phyloP scores from a whole-genome alignment of 495 filamentous ascomycete genomes.

The Neurospora sp. region DNA sequence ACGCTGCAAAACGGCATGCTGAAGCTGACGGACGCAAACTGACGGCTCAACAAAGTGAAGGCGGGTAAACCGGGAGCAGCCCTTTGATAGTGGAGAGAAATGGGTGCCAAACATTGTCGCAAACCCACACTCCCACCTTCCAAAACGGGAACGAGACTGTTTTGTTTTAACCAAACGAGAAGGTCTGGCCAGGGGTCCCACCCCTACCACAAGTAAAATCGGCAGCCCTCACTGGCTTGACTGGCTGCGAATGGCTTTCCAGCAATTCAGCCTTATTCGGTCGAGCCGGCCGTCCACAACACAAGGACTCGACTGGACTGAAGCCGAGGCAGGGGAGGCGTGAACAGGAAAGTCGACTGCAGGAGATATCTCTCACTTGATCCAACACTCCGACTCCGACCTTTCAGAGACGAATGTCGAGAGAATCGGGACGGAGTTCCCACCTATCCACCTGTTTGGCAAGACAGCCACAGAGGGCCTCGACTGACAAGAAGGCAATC shows the following conservation, averaged over 20 bases:
- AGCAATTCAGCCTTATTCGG: background rate
- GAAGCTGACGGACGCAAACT: background rate
- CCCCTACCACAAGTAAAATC: background rate
- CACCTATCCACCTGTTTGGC: background rate
- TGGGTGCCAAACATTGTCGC: background rate
- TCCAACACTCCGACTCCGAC: background rate
- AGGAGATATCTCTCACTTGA: background rate
- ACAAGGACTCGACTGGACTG: background rate
- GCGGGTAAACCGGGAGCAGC: background rate
- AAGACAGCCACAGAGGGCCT: background rate
- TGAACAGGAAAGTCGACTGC: background rate
- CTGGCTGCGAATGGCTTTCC: background rate
- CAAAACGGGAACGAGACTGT: background rate
- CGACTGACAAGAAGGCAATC: background rate
- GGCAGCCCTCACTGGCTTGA: background rate
- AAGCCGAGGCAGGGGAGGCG: background rate
- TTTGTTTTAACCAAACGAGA: background rate
- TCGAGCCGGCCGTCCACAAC: background rate
- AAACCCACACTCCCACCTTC: slow-evolving; percentile 1
- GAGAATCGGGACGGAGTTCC: background rate
- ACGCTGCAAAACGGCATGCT: background rate
- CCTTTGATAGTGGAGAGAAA: background rate
- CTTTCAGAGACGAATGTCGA: background rate
- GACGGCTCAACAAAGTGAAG: background rate
- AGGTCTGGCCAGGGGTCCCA: background rate